phyloP scores from a whole-genome alignment of 1,284 basidiomycete genomes.

The Hypsizygus ulmarius region DNA sequence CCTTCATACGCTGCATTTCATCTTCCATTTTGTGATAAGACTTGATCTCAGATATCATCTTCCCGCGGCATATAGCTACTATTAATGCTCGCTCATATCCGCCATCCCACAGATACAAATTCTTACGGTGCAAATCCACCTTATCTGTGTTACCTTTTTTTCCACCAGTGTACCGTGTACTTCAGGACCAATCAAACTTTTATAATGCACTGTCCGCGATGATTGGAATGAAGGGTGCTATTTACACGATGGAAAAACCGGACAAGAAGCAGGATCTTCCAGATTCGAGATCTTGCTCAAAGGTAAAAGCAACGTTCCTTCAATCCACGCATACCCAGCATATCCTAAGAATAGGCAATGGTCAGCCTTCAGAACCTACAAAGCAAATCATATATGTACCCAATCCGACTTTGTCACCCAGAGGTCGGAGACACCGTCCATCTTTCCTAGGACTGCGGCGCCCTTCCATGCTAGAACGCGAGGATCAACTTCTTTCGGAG shows the following conservation, averaged over 20 bases:
- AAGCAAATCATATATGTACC: constrained; percentile 44
- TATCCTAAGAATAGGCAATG: constrained; percentile 45
- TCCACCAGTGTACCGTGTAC: constrained; percentile 9
- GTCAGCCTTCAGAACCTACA: constrained; percentile 3
- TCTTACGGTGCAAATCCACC: constrained; percentile 1
- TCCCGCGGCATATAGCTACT: constrained; percentile 16
- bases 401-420: constrained; percentile 90
- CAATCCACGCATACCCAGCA: constrained; percentile 74
- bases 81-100: constrained; percentile 14
- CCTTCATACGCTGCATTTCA: constrained; percentile 1
- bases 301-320: constrained; percentile 80
- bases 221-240: constrained; percentile 3
- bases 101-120: constrained; percentile 6
- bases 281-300: constrained; percentile 4
- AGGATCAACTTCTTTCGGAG: constrained; percentile 91
- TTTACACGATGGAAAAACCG: constrained; percentile 4
- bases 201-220: constrained; percentile 2
- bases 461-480: constrained; percentile 93
- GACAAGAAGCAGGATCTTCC: constrained; percentile 14
- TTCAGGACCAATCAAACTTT: constrained; percentile 11
- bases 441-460: constrained; percentile 87
- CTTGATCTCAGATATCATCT: constrained; percentile 13
- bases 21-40: constrained; percentile 4
- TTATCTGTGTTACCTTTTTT: not conserved
- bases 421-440: constrained; percentile 86